Evolutionary conservation across 2,329 filamentous ascomycete genomes (phyloP), one percentile per base, ranked within the genome.

Genomic region (Monosporascus sp.): DNA sequence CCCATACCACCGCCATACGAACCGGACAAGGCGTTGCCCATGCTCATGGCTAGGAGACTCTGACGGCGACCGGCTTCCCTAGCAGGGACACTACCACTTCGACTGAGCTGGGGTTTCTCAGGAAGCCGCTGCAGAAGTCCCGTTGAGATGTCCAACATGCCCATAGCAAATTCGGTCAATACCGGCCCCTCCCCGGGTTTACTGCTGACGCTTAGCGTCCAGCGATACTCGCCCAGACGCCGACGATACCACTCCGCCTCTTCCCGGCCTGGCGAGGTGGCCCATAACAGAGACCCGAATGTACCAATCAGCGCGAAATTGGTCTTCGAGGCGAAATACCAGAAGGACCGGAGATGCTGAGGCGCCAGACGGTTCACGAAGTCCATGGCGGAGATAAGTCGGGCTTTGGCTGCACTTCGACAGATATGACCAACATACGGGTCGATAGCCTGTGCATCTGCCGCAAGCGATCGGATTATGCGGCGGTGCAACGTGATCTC

Each of bases 241-340:
- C 89, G 81, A 38, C 89, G 84, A 71, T 97, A 99, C 79, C 96
- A 97, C 35, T 94, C 90, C 0, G 89, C 90, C 70, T 97, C 93
- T 67, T 97, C 91, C 48, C 84, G 80, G 0, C 89, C 90, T 0
- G 90, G 90, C 0, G 89, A 89, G 0, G 92, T 96, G 9, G 92
- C 90, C 83, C 90, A 93, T 3, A 97, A 80, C 11, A 97, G 76
- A 15, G 89, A 89, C 3, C 92, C 93, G 68, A 97, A 97, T 0
- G 92, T 96, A 52, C 91, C 92, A 63, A 97, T 96, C 11, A 97
- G 79, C 0, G 93, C 92, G 71, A 97, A 97, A 71, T 96, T 96
- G 38, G 88, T 89, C 64, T 90, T 89, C 41, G 87, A 90, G 2
- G 89, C 85, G 66, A 92, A 93, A 67, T 89, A 92, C 93, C 93